phyloP scores from a whole-genome alignment of 2,329 filamentous ascomycete species.

The Cercospora berteroae region DNA sequence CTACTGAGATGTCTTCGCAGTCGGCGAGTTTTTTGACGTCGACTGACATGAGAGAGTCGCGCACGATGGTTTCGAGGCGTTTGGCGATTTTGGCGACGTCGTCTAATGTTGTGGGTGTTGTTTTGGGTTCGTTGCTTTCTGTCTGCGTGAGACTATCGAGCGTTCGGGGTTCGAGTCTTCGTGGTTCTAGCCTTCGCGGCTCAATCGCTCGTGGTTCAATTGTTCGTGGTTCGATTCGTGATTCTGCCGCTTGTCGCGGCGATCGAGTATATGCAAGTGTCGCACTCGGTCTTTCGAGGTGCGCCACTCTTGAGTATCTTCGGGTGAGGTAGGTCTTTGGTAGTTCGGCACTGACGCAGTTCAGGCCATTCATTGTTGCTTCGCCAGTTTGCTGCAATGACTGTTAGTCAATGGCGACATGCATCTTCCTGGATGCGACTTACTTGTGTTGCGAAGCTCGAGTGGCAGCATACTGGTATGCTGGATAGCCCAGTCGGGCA shows the following conservation, averaged over 20 bases:
- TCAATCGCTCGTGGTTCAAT: neutral
- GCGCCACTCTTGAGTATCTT: slow-evolving; percentile 2
- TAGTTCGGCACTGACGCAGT: slow-evolving; percentile 1
- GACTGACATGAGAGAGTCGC: neutral
- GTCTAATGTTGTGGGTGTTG: neutral
- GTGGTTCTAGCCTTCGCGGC: neutral
- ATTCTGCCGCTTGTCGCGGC: neutral
- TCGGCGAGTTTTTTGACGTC: neutral
- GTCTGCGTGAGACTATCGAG: neutral
- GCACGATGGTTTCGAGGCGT: neutral
- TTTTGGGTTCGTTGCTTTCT: neutral
- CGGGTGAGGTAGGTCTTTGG: neutral
- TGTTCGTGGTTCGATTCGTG: neutral
- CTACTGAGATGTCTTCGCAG: neutral
- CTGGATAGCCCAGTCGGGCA: neutral
- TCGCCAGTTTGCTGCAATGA: neutral
- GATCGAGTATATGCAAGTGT: neutral
- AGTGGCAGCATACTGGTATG: neutral
- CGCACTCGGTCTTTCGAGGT: neutral
- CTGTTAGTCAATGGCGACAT: neutral
- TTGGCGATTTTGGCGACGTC: neutral
- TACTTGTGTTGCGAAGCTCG: neutral
- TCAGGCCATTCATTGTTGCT: neutral
- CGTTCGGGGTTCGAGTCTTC: neutral
- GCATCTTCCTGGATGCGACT: neutral